Evolutionary conservation across 192 early-diverging fungal species (phyloP).

Genomic region (Borealophlyctis nickersoniae): DNA sequence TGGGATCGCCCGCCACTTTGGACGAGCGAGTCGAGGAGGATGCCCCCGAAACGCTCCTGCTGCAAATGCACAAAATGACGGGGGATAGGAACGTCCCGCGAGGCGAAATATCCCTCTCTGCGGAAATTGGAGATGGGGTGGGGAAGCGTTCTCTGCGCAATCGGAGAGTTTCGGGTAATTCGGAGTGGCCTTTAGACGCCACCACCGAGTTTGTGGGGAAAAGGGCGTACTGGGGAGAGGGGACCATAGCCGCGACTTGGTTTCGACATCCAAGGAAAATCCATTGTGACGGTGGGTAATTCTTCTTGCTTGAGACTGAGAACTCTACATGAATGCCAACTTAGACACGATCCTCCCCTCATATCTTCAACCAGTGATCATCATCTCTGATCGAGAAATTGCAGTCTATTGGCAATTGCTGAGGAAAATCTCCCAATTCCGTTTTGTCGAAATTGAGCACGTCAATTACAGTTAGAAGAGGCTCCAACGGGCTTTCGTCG

Average conservation of each 20-base stretch:
- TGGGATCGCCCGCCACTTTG: neutral
- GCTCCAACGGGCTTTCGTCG: too few species aligned
- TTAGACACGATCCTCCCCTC: conserved; percentile 2
- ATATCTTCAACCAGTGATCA: conserved; percentile 20
- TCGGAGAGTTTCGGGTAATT: neutral
- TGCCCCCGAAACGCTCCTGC: neutral
- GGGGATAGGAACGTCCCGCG: conserved; percentile 41
- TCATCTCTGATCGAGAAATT: conserved; percentile 21
- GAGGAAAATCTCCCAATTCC: conserved; percentile 16
- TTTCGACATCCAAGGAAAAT: conserved; percentile 25
- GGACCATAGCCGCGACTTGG: conserved; percentile 33
- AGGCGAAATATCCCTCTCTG: conserved; percentile 24
- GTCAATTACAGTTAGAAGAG: too few species aligned
- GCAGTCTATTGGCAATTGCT: conserved; percentile 33
- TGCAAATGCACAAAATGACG: conserved; percentile 19
- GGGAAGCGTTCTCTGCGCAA: conserved; percentile 3
- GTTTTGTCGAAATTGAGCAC: neutral
- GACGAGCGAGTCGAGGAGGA: too few species aligned
- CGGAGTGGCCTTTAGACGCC: neutral
- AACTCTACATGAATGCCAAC: too few species aligned
- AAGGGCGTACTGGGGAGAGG: conserved; percentile 21
- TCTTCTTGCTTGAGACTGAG: too few species aligned
- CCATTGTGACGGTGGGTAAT: conserved; percentile 23
- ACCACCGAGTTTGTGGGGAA: conserved; percentile 16
- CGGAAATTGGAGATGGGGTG: conserved; percentile 8